A percentile compares a stretch with the other conserved stretches of the same genome.
Conservation (phyloP, 495 filamentous ascomycete species). For the Penicillium steckii region DNA sequence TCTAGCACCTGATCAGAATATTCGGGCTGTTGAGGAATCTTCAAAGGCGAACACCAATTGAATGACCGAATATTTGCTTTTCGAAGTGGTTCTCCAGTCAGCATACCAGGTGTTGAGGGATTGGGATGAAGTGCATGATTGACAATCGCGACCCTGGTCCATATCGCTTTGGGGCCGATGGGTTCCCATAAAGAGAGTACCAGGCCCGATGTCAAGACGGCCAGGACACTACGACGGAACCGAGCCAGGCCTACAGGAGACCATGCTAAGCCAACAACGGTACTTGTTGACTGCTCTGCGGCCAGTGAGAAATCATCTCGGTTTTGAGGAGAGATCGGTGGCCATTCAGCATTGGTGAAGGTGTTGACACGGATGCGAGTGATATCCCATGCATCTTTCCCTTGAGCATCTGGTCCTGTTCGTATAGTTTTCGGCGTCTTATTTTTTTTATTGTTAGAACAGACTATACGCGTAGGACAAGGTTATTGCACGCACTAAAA, state of each 20-base stretch:
- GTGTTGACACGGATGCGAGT: conserved; percentile 47
- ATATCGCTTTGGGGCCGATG: conserved; percentile 34
- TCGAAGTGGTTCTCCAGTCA: conserved; percentile 16
- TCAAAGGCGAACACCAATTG: conserved; percentile 40
- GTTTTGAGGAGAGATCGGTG: conserved; percentile 41
- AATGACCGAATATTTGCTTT: conserved; percentile 40
- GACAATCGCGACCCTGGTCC: conserved; percentile 44
- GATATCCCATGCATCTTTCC: conserved; percentile 31
- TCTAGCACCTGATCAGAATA: conserved; percentile 5
- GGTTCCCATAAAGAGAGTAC: conserved; percentile 48
- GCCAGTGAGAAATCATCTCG: conserved; percentile 57
- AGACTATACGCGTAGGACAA: not conserved
- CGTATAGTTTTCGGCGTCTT: conserved; percentile 29
- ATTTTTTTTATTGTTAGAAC: not conserved
- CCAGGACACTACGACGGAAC: conserved; percentile 57
- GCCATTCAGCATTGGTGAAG: conserved; percentile 56
- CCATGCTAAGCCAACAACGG: conserved; percentile 55
- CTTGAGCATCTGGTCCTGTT: conserved; percentile 5
- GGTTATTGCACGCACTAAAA: conserved; percentile 41
- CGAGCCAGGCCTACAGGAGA: conserved; percentile 59
- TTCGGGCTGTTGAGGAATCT: conserved; percentile 11
- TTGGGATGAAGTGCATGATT: conserved; percentile 35
- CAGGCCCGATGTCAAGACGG: conserved; percentile 59
- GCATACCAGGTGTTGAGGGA: conserved; percentile 13
- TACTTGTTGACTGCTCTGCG: conserved; percentile 59